These are phyloP conservation scores for Metschnikowia kunwiensis DNA, from an alignment of 805 yeast species.

Conservation along the genomic window DNA sequence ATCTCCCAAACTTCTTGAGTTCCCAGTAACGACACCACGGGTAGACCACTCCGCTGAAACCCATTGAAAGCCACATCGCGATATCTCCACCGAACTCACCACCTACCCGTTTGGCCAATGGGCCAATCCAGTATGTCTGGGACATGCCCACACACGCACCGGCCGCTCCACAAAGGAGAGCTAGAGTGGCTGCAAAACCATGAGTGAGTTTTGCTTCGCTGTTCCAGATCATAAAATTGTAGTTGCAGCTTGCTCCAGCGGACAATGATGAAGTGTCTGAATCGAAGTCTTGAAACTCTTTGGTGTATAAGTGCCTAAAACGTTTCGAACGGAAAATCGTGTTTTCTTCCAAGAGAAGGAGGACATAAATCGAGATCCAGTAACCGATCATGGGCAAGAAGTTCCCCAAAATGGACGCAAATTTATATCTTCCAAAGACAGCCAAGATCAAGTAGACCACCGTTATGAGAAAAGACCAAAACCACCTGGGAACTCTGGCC, in stretches of 20 bases:
- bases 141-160: conserved; percentile 25
- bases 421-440: conserved; percentile 12
- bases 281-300: conserved; percentile 10
- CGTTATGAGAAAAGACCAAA: conserved; percentile 15
- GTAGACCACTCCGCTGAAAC: conserved; percentile 17
- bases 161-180: conserved; percentile 18
- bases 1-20: conserved; percentile 20
- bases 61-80: conserved; percentile 23
- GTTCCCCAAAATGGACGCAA: conserved; percentile 14
- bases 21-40: conserved; percentile 17
- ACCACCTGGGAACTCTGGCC: conserved; percentile 15
- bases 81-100: conserved; percentile 19
- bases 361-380: conserved; percentile 18
- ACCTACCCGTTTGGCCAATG: conserved; percentile 18
- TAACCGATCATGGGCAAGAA: conserved; percentile 19
- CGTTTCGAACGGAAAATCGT: conserved; percentile 8
- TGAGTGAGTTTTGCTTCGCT: conserved; percentile 22
- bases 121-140: conserved; percentile 21
- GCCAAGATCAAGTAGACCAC: conserved; percentile 14
- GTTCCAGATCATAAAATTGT: conserved; percentile 34
- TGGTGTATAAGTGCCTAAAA: conserved; percentile 6
- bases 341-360: conserved; percentile 16
- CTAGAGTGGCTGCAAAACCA: conserved; percentile 17
- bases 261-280: conserved; percentile 4
- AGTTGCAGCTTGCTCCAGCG: conserved; percentile 8